Percentiles rank a stretch among this genome's conserved stretches.
Conservation (phyloP, 2,329 filamentous ascomycete species). For the Fusarium gaditjirri region DNA sequence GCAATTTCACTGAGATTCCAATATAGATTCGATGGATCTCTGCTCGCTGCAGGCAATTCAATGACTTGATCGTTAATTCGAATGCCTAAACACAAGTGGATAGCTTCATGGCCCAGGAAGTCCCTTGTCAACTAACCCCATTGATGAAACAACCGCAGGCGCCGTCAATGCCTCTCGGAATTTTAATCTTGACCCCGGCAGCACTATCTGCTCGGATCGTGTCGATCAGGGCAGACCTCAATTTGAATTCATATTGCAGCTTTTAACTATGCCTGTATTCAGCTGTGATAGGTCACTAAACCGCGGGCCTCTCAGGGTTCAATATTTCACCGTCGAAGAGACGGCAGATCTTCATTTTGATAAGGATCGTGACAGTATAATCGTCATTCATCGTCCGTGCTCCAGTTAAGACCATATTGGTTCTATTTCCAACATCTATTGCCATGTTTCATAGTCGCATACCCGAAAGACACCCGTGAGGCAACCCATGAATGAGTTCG, state of each 20-base stretch:
- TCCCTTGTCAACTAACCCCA: background rate
- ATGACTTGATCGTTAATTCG: conserved; percentile 25
- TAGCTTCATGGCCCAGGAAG: background rate
- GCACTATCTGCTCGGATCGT: conserved; percentile 19
- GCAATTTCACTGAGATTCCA: conserved; percentile 5
- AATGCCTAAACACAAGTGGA: background rate
- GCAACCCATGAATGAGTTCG: background rate
- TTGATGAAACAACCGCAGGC: conserved; percentile 20
- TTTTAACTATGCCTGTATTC: background rate
- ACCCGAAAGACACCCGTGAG: conserved; percentile 13
- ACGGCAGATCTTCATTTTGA: conserved; percentile 33
- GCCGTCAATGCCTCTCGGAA: conserved; percentile 13
- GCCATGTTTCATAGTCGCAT: conserved; percentile 7
- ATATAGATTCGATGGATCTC: background rate
- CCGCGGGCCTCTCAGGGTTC: background rate
- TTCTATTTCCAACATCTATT: conserved; percentile 8
- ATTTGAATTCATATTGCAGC: conserved; percentile 27
- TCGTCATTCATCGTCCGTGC: background rate
- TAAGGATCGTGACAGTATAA: background rate
- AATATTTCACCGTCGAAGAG: background rate
- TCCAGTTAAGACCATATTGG: background rate
- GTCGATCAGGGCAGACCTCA: conserved; percentile 28
- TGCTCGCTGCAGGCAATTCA: background rate
- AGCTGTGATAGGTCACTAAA: conserved; percentile 9
- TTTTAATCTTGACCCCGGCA: conserved; percentile 19